A percentile compares a stretch with the other conserved stretches of the same genome.
Evolutionary conservation across 2,329 filamentous ascomycete species (phyloP).

Genomic region (Fusarium avenaceum): DNA sequence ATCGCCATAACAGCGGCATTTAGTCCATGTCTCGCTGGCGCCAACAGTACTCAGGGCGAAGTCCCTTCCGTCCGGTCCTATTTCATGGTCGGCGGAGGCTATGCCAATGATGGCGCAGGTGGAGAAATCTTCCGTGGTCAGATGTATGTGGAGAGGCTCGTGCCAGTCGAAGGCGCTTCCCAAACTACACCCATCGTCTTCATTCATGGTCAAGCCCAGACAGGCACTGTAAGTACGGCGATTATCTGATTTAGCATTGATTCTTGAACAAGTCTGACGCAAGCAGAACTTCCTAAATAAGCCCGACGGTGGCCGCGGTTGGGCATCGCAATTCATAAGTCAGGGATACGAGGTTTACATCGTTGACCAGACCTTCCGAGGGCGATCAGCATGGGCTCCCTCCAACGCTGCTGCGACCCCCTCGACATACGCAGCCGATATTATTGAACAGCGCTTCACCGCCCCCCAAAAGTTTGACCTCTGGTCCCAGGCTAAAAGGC

Average conservation of each 20-base stretch:
- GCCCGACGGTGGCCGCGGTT: slow-evolving; percentile 42
- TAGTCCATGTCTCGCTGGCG: not conserved
- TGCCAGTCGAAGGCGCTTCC: slow-evolving; percentile 19
- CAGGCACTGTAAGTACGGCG: slow-evolving; percentile 31
- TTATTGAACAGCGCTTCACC: slow-evolving; percentile 42
- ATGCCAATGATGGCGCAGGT: slow-evolving; percentile 38
- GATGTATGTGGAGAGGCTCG: slow-evolving; percentile 44
- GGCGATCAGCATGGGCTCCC: slow-evolving; percentile 41
- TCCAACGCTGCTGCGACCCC: slow-evolving; percentile 32
- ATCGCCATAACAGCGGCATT: slow-evolving; percentile 4
- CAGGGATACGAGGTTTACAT: slow-evolving; percentile 45
- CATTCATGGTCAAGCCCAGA: slow-evolving; percentile 43
- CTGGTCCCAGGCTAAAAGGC: slow-evolving; percentile 39
- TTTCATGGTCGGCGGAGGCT: slow-evolving; percentile 36
- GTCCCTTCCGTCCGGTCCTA: slow-evolving; percentile 34
- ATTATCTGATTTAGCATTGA: not conserved
- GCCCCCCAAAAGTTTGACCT: slow-evolving; percentile 33
- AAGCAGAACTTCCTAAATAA: slow-evolving; percentile 44
- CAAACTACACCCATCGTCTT: slow-evolving; percentile 34
- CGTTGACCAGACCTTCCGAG: slow-evolving; percentile 43
- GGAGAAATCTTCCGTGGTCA: slow-evolving; percentile 43
- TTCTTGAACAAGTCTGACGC: not conserved
- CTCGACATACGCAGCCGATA: slow-evolving; percentile 33
- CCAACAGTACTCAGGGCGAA: slow-evolving; percentile 3
- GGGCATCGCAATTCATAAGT: slow-evolving; percentile 40